Evolutionary conservation across 2,329 filamentous ascomycete genomes (phyloP), one percentile per base, ranked within the genome.

Genomic region (Neofusicoccum sp.): DNA sequence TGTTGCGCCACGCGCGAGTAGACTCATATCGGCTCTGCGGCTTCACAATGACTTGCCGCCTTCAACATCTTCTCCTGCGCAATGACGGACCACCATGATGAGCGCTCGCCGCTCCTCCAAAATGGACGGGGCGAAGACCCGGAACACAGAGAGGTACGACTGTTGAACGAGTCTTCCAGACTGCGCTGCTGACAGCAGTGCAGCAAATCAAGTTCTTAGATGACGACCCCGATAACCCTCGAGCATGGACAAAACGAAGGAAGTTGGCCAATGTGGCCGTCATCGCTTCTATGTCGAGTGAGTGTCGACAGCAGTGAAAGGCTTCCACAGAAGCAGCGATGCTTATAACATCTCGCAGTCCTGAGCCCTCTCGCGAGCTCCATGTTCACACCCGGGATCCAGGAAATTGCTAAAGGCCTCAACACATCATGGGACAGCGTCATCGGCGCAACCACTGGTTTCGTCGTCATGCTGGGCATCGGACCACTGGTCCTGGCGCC

Each of bases 361-460:
- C 63, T 82, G 1, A 78, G 76, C 16, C 79, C 79, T 0, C 72
- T 81, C 20, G 79, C 78, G 1, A 78, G 74, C 20, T 79, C 76
- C 40, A 81, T 82, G 78, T 82, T 82, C 68, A 81, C 79, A 0
- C 80, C 80, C 0, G 80, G 79, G 1, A 82, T 82, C 57, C 68
- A 72, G 8, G 76, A 82, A 61, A 82, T 82, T 44, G 80, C 80
- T 2, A 68, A 77, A 47, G 76, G 78, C 30, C 71, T 83, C 16
- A 61, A 77, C 43, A 79, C 78, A 1, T 69, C 68, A 5, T 68
- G 70, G 2, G 72, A 75, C 11, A 70, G 69, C 8, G 79, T 82
- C 24, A 79, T 82, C 43, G 79, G 74, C 4, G 79, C 79, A 20
- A 82, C 79, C 4, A 82, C 80, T 1, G 79, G 78, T 9, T 82